Evolutionary conservation across 2,329 filamentous ascomycete genomes (phyloP), one percentile per base, ranked within the genome.

Genomic region (Mycosphaerella sp.): DNA sequence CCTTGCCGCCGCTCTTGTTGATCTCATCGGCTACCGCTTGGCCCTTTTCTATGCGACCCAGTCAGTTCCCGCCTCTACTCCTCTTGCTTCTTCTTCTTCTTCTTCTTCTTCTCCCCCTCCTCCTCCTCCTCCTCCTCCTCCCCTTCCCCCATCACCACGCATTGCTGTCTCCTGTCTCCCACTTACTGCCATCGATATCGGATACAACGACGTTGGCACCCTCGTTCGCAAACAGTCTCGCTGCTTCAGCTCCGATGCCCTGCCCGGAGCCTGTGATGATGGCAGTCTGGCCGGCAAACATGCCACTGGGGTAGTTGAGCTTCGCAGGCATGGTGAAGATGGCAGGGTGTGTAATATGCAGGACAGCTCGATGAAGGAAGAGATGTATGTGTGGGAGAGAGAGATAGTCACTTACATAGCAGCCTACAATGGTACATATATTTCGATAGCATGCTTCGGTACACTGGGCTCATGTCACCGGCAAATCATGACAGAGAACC

Each of bases 211-310:
- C 89, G 68, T 85, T 89, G 12, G 89, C 89, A 23, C 90, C 90
- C 72, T 95, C 89, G 56, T 90, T 92, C 10, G 64, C 89, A 66
- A 95, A 95, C 2, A 95, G 74, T 8, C 84, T 79, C 6, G 89
- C 89, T 32, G 85, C 79, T 73, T 95, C 90, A 29, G 89, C 90
- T 23, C 89, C 90, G 69, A 95, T 95, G 56, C 90, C 90, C 70
- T 60, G 60, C 10, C 58, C 58, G 42, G 55, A 58, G 10, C 62
- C 62, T 2, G 90, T 95, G 69, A 95, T 86, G 70, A 95, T 95
- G 66, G 89, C 89, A 12, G 86, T 82, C 69, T 95, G 89, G 49
- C 86, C 86, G 31, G 80, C 80, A 51, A 95, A 81, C 70, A 95
- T 77, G 55, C 89, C 89, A 67, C 81, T 80, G 38, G 89, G 88